phyloP scores from a whole-genome alignment of 768 basidiomycete genomes.

The Tricholomella constricta region DNA sequence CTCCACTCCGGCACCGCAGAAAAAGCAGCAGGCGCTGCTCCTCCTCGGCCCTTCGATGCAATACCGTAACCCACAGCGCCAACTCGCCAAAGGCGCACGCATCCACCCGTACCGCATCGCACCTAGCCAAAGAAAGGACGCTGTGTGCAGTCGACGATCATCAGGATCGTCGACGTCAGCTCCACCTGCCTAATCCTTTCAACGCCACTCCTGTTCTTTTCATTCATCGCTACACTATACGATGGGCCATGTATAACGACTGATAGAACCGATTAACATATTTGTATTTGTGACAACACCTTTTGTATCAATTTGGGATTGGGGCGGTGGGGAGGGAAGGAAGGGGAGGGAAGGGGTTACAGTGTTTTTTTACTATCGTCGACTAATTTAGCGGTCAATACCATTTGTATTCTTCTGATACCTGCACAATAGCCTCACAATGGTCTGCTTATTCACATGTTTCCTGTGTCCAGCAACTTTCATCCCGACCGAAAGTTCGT shows the following conservation, averaged over 20 bases:
- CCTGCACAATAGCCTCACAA: slow-evolving; percentile 3
- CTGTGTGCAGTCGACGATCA: background rate
- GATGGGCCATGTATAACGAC: background rate
- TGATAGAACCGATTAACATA: slow-evolving; percentile 9
- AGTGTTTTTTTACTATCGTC: slow-evolving; percentile 1
- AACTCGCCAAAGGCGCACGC: slow-evolving; percentile 46
- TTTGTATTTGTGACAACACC: slow-evolving; percentile 16
- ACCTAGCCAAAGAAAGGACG: slow-evolving; percentile 16
- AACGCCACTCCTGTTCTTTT: background rate
- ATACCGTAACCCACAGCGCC: slow-evolving; percentile 42
- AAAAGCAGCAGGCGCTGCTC: slow-evolving; percentile 39
- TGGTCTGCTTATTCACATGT: background rate
- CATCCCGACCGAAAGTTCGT: background rate
- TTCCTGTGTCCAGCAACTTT: background rate
- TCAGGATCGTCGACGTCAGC: slow-evolving; percentile 1
- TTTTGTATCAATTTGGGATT: slow-evolving; percentile 9
- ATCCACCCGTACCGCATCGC: slow-evolving; percentile 60
- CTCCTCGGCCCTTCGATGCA: slow-evolving; percentile 52
- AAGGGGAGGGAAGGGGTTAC: background rate
- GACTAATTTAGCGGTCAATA: slow-evolving; percentile 1
- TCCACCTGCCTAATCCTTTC: slow-evolving; percentile 2
- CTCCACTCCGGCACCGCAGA: slow-evolving; percentile 8
- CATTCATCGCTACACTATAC: background rate
- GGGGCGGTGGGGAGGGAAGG: background rate
- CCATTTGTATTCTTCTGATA: slow-evolving; percentile 1